phyloP scores from a whole-genome alignment of 2,329 filamentous ascomycete genomes.

The Alternaria metachromatica region DNA sequence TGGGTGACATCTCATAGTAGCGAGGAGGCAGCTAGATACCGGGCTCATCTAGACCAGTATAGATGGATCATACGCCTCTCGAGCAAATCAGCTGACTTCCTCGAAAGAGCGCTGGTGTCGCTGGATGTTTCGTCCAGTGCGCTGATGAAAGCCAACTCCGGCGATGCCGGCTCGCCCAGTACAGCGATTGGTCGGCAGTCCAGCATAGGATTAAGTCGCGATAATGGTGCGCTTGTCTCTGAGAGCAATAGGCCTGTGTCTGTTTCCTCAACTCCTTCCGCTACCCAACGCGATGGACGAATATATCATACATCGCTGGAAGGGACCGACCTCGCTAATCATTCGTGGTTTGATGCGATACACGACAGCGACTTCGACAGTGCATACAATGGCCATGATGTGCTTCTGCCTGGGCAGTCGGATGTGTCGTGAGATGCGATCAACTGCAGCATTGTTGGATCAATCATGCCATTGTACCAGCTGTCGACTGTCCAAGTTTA shows the following conservation, averaged over 20 bases:
- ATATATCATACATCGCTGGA: background rate
- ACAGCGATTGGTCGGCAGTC: background rate
- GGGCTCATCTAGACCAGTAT: slow-evolving; percentile 50
- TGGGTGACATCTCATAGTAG: slow-evolving; percentile 42
- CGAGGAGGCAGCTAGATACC: slow-evolving; percentile 47
- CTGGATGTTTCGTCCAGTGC: slow-evolving; percentile 30
- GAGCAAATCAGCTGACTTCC: slow-evolving; percentile 53
- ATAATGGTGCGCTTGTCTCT: background rate
- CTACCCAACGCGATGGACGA: background rate
- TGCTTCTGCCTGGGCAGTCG: background rate
- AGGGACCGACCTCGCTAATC: background rate
- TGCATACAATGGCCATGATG: background rate
- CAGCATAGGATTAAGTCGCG: background rate
- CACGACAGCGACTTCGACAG: background rate
- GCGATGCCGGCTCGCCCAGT: background rate
- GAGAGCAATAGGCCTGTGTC: background rate
- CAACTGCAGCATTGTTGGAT: background rate
- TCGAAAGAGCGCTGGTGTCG: slow-evolving; percentile 47
- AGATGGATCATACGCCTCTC: slow-evolving; percentile 53
- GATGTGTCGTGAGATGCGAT: background rate
- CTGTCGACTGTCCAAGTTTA: background rate
- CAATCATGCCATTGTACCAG: background rate
- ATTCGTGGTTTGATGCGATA: slow-evolving; percentile 3
- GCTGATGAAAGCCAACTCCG: slow-evolving; percentile 16
- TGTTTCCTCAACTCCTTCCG: background rate